A percentile compares a stretch with the other conserved stretches of the same genome.
These are phyloP conservation scores for Tilletia horrida DNA, from an alignment of 1,284 basidiomycete species.

Conservation along the genomic window DNA sequence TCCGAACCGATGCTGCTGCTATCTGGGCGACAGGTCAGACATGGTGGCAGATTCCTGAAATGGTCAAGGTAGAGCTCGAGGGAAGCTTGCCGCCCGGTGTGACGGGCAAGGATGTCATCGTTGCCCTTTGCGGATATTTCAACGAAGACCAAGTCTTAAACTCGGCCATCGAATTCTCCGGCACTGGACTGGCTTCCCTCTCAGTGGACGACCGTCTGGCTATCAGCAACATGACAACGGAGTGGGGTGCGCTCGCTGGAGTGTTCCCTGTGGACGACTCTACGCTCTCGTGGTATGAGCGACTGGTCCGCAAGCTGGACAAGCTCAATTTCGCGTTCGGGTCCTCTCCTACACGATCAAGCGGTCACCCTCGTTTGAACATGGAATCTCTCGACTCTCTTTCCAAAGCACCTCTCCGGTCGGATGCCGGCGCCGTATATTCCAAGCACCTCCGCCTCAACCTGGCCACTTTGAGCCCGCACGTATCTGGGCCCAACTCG, in stretches of 20 bases:
- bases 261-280: slow-evolving; percentile 89
- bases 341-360: slow-evolving; percentile 61
- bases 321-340: slow-evolving; percentile 68
- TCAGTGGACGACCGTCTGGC: slow-evolving; percentile 88
- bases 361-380: slow-evolving; percentile 78
- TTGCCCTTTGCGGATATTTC: slow-evolving; percentile 93
- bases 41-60: slow-evolving; percentile 98
- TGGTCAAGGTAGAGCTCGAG: slow-evolving; percentile 88
- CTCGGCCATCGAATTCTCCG: slow-evolving; percentile 95
- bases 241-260: slow-evolving; percentile 95
- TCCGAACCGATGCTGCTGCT: slow-evolving; percentile 75
- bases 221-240: slow-evolving; percentile 87
- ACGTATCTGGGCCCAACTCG: slow-evolving; percentile 94
- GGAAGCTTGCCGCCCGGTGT: slow-evolving; percentile 81
- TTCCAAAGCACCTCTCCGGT: slow-evolving; percentile 64
- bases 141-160: slow-evolving; percentile 97
- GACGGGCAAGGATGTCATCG: slow-evolving; percentile 96
- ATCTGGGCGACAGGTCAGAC: slow-evolving; percentile 98
- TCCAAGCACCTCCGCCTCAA: slow-evolving; percentile 86
- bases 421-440: slow-evolving; percentile 79
- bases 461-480: slow-evolving; percentile 86
- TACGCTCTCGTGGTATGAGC: slow-evolving; percentile 82
- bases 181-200: slow-evolving; percentile 78
- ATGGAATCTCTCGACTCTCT: slow-evolving; percentile 64
- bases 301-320: slow-evolving; percentile 72